phyloP scores from a whole-genome alignment of 768 basidiomycete genomes.

The Phlegmacium glaucopus region DNA sequence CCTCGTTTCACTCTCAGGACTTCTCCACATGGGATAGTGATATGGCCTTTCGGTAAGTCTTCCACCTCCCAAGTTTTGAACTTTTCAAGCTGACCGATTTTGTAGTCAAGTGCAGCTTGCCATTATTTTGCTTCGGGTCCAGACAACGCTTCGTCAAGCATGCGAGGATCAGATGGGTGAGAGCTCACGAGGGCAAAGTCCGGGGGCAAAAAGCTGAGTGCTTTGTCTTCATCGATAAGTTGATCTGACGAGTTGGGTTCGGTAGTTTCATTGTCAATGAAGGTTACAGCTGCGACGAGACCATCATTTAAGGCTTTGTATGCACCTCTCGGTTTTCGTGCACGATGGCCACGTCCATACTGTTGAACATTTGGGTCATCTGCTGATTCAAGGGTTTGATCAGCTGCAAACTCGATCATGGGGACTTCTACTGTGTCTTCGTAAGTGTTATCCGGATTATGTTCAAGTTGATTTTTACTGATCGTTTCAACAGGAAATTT shows the following conservation, averaged over 20 bases:
- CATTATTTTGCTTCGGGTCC: constrained; percentile 11
- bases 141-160: constrained; percentile 3
- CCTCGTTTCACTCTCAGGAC: constrained; percentile 33
- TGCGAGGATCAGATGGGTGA: neutral
- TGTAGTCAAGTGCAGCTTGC: constrained; percentile 21
- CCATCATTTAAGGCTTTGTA: too few species aligned
- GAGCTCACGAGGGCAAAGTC: neutral
- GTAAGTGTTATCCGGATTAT: too few species aligned
- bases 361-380: too few species aligned
- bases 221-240: neutral
- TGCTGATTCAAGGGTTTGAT: too few species aligned
- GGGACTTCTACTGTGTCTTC: too few species aligned
- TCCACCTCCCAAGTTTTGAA: constrained; percentile 27
- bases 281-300: too few species aligned
- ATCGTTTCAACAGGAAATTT: neutral
- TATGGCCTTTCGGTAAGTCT: constrained; percentile 18
- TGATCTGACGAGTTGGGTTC: neutral
- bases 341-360: too few species aligned
- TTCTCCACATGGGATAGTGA: constrained; percentile 27
- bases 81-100: constrained; percentile 21
- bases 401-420: too few species aligned
- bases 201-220: neutral
- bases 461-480: neutral
- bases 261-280: too few species aligned
- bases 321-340: too few species aligned